Evolutionary conservation across 2,329 filamentous ascomycete species (phyloP).

Genomic region (Cytospora piceae): DNA sequence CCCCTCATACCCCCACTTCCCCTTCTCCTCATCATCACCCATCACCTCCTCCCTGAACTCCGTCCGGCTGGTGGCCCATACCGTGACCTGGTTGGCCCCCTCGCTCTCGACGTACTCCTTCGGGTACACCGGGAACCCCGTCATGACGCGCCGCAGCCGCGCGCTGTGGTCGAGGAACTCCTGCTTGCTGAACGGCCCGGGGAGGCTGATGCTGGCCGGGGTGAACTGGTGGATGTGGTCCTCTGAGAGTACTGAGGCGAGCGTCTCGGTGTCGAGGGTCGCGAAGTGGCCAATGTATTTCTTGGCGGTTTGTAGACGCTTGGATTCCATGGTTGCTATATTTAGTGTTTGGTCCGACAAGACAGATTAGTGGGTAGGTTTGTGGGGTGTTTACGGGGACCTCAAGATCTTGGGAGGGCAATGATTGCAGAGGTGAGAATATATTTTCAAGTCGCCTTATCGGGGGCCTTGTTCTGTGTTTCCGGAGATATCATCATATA

Average conservation of each 20-base stretch:
- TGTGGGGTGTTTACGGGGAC: neutral
- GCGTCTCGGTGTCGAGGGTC: constrained; percentile 11
- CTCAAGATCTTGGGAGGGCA: neutral
- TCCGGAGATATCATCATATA: neutral
- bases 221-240: constrained; percentile 23
- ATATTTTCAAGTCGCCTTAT: neutral
- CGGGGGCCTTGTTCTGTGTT: neutral
- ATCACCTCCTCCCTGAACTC: constrained; percentile 12
- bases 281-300: constrained; percentile 19
- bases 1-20: neutral
- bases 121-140: constrained; percentile 13
- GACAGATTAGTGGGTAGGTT: neutral
- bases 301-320: constrained; percentile 21
- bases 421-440: neutral
- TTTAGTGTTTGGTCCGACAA: no score
- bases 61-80: constrained; percentile 24
- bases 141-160: constrained; percentile 12
- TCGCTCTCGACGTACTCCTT: constrained; percentile 26
- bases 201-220: constrained; percentile 9
- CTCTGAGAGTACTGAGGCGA: constrained; percentile 9
- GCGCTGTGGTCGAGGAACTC: constrained; percentile 16
- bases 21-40: neutral
- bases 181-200: neutral
- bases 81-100: constrained; percentile 23
- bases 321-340: constrained; percentile 8